Conservation (phyloP, 164 flowering plant species). For the Annona squamosa region DNA sequence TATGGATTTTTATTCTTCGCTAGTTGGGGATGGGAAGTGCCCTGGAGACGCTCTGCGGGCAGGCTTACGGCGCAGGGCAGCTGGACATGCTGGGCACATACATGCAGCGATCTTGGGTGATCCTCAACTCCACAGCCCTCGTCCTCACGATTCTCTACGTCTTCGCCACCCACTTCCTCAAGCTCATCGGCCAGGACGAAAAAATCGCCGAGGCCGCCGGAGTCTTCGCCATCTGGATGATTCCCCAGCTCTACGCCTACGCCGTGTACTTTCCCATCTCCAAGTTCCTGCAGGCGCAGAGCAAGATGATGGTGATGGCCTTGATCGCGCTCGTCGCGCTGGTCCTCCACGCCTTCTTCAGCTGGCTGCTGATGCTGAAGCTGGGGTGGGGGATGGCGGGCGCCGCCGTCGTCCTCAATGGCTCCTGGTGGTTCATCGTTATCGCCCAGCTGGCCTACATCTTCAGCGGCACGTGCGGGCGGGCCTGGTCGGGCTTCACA, state of each 20-base stretch:
- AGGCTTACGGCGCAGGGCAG: slow-evolving; percentile 79
- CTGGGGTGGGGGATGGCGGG: slow-evolving; percentile 72
- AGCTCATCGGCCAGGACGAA: slow-evolving; percentile 12
- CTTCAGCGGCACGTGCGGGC: slow-evolving; percentile 50
- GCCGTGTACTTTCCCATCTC: slow-evolving; percentile 11
- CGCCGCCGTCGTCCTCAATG: slow-evolving; percentile 59
- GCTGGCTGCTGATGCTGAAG: slow-evolving; percentile 18
- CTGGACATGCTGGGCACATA: slow-evolving; percentile 75
- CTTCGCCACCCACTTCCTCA: slow-evolving; percentile 6
- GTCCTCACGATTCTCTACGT: slow-evolving; percentile 14
- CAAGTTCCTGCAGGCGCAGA: slow-evolving; percentile 17
- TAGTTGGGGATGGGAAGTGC: slow-evolving; percentile 93
- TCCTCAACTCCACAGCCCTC: slow-evolving; percentile 29
- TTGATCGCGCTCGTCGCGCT: slow-evolving; percentile 6
- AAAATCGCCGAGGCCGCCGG: slow-evolving; percentile 11
- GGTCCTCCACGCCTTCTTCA: slow-evolving; percentile 10
- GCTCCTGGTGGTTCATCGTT: slow-evolving; percentile 66
- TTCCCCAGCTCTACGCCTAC: slow-evolving; percentile 18
- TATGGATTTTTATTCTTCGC: background rate
- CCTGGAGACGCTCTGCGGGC: slow-evolving; percentile 81
- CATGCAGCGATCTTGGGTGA: slow-evolving; percentile 86
- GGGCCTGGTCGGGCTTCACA: slow-evolving; percentile 73
- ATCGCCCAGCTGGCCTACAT: slow-evolving; percentile 57
- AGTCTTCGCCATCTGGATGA: slow-evolving; percentile 14
- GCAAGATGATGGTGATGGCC: slow-evolving; percentile 14